Base-by-base conservation (phyloP, 2,329 filamentous ascomycete species). In the Chaetoscypha palmicola region DNA sequence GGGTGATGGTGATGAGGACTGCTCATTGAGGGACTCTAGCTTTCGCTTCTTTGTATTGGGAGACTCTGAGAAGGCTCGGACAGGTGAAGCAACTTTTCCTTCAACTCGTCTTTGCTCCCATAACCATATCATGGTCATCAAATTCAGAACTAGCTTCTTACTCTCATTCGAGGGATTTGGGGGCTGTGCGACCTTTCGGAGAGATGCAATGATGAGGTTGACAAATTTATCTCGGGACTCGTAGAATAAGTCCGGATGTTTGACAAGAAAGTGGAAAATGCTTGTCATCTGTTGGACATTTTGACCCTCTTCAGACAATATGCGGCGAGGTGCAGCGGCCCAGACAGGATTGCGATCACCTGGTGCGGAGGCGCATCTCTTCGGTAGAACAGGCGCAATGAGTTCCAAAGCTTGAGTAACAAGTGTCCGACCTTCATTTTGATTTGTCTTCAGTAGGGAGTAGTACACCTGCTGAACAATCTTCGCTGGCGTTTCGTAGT, bases 401-500 rank as follows among this genome's bases (percentile, higher is more conserved):
- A 98, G 76, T 64, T 98, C 92, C 34, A 98, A 71, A 4, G 91
- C 91, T 62, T 98, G 94, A 32, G 89, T 94, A 12, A 98, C 91
- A 44, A 98, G 69, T 10, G 88, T 81, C 44, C 91, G 81, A 16
- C 91, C 92, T 66, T 98, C 92, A 47, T 94, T 94, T 62, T 97
- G 91, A 60, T 94, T 94, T 1, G 91, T 90, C 64, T 88, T 86
- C 19, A 98, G 69, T 12, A 98, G 73, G 2, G 89, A 89, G 52
- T 92, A 82, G 61, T 98, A 98, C 17, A 98, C 90, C 63, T 97
- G 91, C 16, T 86, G 85, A 3, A 92, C 89, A 44, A 98, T 97
- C 73, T 97, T 98, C 10, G 86, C 76, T 0, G 92, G 94, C 0
- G 92, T 97, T 57, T 98, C 94, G 60, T 94, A 98, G 52, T 94